A percentile compares a stretch with the other conserved stretches of the same genome.
Conservation (phyloP, 164 flowering plant genomes). For the Litsea cubeba region DNA sequence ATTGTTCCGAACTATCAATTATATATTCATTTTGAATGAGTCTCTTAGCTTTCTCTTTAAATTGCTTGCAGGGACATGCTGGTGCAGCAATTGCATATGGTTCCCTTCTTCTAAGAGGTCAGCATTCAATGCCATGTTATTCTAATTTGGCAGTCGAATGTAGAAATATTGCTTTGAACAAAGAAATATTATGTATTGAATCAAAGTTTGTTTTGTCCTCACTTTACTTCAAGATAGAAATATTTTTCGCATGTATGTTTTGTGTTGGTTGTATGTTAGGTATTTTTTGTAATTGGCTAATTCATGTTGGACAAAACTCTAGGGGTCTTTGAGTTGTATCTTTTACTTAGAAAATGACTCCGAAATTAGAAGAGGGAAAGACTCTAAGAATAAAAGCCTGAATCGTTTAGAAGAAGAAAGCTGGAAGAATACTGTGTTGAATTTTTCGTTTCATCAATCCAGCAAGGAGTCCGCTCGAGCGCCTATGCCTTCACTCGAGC, state of each 20-base stretch:
- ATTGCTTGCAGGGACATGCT: conserved; percentile 72
- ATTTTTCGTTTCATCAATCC: no score
- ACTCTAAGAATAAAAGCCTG: no score
- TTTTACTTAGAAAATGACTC: no score
- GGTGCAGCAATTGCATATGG: conserved; percentile 98
- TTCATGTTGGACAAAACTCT: no score
- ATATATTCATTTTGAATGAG: no score
- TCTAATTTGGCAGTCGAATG: neutral
- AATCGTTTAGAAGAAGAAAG: no score
- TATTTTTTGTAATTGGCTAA: no score
- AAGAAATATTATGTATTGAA: neutral
- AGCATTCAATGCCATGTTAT: neutral
- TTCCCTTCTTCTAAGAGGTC: conserved; percentile 86
- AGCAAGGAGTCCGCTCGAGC: no score
- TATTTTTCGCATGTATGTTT: neutral
- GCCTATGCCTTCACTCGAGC: no score
- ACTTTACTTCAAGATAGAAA: neutral
- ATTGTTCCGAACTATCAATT: neutral
- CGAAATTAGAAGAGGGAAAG: no score
- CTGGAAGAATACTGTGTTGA: no score
- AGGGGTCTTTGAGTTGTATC: no score
- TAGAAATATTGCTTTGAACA: neutral
- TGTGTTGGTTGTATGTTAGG: neutral
- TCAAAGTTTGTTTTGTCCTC: neutral
- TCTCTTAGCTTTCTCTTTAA: neutral